phyloP scores from a whole-genome alignment of 345 rosid species.

The Eucalyptus polyanthemos region DNA sequence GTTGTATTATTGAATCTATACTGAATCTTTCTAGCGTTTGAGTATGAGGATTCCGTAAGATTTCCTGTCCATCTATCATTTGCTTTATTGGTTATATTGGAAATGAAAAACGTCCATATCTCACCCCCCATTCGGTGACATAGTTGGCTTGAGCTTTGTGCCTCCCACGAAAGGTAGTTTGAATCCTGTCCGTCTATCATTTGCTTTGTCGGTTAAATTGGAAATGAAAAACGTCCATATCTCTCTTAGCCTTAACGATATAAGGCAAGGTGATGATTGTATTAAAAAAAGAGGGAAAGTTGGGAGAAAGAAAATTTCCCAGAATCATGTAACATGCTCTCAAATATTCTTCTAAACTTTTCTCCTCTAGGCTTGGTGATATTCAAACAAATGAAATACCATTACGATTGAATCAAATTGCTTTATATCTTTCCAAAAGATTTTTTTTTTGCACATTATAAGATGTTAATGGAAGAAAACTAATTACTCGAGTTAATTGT shows the following conservation, averaged over 20 bases:
- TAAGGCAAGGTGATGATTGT: background rate
- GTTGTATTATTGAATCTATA: background rate
- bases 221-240: background rate
- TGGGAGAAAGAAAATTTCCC: background rate
- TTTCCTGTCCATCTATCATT: background rate
- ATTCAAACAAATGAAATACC: background rate
- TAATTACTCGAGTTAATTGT: background rate
- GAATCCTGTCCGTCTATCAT: background rate
- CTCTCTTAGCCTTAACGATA: background rate
- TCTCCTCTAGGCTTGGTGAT: background rate
- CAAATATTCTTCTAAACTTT: background rate
- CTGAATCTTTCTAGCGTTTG: background rate
- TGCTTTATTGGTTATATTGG: background rate
- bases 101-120: background rate
- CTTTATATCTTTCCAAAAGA: background rate
- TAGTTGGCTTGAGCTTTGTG: too few species aligned
- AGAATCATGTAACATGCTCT: fast-evolving
- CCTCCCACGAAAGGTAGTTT: too few species aligned
- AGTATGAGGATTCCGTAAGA: background rate
- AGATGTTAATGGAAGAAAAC: background rate
- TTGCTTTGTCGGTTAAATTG: background rate
- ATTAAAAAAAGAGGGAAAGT: background rate
- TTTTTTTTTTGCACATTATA: background rate
- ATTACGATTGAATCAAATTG: background rate
- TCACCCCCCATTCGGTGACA: too few species aligned